A percentile compares a stretch with the other conserved stretches of the same genome.
Conservation (phyloP, 345 rosid species). For the Eucalyptus cloeziana region DNA sequence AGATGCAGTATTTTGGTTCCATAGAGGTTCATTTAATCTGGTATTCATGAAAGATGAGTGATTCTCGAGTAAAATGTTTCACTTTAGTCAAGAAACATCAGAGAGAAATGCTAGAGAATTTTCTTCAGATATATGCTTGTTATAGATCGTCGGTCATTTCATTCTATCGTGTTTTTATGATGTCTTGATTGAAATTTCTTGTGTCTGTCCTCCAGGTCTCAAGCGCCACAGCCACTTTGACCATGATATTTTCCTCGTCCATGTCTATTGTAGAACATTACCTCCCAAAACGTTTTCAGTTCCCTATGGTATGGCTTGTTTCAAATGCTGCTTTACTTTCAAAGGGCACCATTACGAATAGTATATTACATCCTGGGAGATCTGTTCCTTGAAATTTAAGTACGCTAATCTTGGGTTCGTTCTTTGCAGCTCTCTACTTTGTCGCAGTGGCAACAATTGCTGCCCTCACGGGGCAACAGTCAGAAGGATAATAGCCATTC, state of each 20-base stretch:
- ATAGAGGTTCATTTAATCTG: neutral
- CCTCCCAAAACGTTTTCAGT: conserved; percentile 31
- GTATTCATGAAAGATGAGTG: neutral
- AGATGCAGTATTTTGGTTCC: neutral
- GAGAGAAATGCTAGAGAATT: neutral
- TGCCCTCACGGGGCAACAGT: conserved; percentile 19
- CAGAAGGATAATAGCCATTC: conserved; percentile 2
- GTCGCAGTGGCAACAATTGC: conserved; percentile 10
- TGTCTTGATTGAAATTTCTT: neutral
- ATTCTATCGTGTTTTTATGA: neutral
- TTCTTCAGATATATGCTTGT: neutral
- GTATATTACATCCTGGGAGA: neutral
- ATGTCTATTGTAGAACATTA: conserved; percentile 29
- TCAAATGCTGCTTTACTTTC: neutral
- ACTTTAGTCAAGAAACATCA: neutral
- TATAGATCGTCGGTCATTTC: neutral
- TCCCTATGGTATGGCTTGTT: conserved; percentile 13
- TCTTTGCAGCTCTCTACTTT: conserved; percentile 13
- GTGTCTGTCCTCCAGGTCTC: conserved; percentile 6
- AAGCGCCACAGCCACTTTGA: conserved; percentile 30
- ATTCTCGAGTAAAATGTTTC: neutral
- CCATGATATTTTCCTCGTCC: conserved; percentile 30
- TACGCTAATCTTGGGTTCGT: neutral
- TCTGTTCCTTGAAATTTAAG: neutral
- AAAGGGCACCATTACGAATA: neutral